phyloP scores from a whole-genome alignment of 2,329 filamentous ascomycete species.

The Paecilomyces formosus region DNA sequence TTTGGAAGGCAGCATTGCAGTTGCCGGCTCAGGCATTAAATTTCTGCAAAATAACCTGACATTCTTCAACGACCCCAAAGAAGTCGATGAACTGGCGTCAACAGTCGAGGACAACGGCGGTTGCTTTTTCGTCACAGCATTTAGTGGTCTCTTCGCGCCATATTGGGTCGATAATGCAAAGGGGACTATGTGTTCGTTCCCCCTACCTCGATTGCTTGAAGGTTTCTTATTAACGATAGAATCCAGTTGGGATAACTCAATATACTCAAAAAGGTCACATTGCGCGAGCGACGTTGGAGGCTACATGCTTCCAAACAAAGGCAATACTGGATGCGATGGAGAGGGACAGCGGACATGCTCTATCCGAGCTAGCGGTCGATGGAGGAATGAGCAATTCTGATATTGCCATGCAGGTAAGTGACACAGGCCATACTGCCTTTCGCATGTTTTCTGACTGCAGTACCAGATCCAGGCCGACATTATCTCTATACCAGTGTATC shows the following conservation, averaged over 20 bases:
- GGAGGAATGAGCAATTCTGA: conserved; percentile 85
- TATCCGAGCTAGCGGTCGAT: conserved; percentile 75
- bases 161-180: conserved; percentile 96
- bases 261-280: conserved; percentile 81
- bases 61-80: conserved; percentile 52
- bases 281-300: conserved; percentile 79
- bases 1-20: conserved; percentile 75
- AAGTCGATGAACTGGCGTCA: conserved; percentile 57
- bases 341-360: conserved; percentile 68
- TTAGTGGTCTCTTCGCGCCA: conserved; percentile 82
- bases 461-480: conserved; percentile 70
- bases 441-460: conserved; percentile 3
- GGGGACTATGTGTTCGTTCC: conserved; percentile 64
- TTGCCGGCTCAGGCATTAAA: conserved; percentile 72
- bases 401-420: conserved; percentile 69
- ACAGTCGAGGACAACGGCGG: conserved; percentile 71
- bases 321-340: conserved; percentile 93
- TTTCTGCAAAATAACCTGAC: conserved; percentile 61
- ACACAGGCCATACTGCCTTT: conserved; percentile 10
- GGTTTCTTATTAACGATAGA: conserved; percentile 2
- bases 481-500: conserved; percentile 69
- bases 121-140: conserved; percentile 80
- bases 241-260: conserved; percentile 71
- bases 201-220: not conserved
- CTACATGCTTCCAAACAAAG: conserved; percentile 86